Evolutionary conservation across 345 rosid species (phyloP).

Genomic region (Sisymbrium irio): DNA sequence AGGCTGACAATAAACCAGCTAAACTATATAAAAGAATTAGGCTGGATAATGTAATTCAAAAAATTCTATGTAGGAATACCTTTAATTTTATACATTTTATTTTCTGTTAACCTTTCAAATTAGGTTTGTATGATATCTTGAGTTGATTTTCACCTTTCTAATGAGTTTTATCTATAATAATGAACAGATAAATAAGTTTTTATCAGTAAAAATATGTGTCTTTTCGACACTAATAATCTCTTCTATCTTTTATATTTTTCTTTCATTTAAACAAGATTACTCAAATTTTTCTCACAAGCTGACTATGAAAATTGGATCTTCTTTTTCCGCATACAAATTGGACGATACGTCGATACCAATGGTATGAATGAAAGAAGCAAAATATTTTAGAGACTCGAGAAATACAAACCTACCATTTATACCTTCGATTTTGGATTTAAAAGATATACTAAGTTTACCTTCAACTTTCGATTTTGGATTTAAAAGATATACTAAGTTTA

Average conservation of each 20-base stretch:
- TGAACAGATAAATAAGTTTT: background rate
- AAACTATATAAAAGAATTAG: background rate
- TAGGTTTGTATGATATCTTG: background rate
- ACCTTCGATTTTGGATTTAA: no score
- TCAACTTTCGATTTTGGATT: no score
- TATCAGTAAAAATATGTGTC: background rate
- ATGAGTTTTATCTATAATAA: background rate
- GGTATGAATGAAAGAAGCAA: background rate
- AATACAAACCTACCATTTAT: no score
- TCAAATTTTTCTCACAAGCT: background rate
- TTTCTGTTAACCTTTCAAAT: background rate
- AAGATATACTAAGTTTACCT: no score
- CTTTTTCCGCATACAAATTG: no score
- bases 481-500: no score
- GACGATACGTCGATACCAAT: background rate
- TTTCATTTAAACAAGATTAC: background rate
- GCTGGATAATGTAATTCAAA: background rate
- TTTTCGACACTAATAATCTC: background rate
- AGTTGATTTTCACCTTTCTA: no score
- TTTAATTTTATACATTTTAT: background rate
- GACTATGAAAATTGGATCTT: no score
- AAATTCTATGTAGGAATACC: background rate
- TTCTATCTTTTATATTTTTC: background rate
- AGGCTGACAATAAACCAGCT: constrained; percentile 29
- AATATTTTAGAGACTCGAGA: no score